A percentile compares a stretch with the other conserved stretches of the same genome.
Conservation (phyloP, 169 alveolate genomes). For the Hepatocystis sp. region DNA sequence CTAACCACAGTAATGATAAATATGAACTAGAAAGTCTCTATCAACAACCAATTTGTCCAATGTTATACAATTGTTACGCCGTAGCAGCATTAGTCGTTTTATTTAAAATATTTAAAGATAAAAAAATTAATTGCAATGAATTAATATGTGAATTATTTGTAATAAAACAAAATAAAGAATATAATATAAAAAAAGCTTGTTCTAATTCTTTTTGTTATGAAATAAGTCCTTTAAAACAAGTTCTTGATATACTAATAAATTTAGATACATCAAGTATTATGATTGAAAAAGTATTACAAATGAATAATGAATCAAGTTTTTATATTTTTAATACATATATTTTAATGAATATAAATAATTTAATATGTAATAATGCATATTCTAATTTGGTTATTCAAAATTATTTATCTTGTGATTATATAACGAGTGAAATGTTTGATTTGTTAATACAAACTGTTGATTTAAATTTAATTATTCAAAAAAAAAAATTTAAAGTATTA, state of each 20-base stretch:
- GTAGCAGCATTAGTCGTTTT: slow-evolving; percentile 48
- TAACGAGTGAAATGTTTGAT: slow-evolving; percentile 74
- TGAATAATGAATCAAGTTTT: slow-evolving; percentile 45
- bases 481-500: slow-evolving; percentile 29
- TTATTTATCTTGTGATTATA: slow-evolving; percentile 35
- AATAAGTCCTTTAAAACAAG: slow-evolving; percentile 58
- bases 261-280: slow-evolving; percentile 38
- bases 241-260: slow-evolving; percentile 30
- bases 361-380: slow-evolving; percentile 50
- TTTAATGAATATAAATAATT: slow-evolving; percentile 29
- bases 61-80: slow-evolving; percentile 45
- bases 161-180: slow-evolving; percentile 55
- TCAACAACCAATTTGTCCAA: slow-evolving; percentile 54
- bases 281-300: slow-evolving; percentile 54
- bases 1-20: not conserved
- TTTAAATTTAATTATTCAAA: slow-evolving; percentile 10
- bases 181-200: slow-evolving; percentile 19
- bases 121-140: slow-evolving; percentile 32
- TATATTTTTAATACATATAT: slow-evolving; percentile 50
- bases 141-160: slow-evolving; percentile 38
- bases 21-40: slow-evolving; percentile 33
- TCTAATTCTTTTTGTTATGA: slow-evolving; percentile 1
- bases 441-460: slow-evolving; percentile 30
- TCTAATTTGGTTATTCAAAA: slow-evolving; percentile 42
- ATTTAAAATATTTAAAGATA: slow-evolving; percentile 36